Base-by-base conservation (phyloP, 2,329 filamentous ascomycete genomes). In the Claviceps digitariae region DNA sequence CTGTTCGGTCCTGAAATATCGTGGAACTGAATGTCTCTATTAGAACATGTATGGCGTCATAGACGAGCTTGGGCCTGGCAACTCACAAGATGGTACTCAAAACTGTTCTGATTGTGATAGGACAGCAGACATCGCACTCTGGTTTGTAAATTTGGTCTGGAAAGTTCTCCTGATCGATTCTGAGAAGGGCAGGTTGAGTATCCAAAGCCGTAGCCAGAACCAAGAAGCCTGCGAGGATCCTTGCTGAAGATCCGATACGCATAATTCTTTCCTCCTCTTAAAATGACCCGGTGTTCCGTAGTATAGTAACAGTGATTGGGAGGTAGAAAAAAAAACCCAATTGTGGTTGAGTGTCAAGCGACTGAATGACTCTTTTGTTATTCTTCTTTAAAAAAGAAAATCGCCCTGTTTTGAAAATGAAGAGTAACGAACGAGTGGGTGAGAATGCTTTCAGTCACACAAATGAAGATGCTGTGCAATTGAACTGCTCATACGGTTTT, bases 1-100 rank as follows among this genome's bases (percentile, higher is more conserved):
- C 56, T 23, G 52, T 53, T 23, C 45, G 52, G 27, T 57, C 54
- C 12, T 15, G 23, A 36, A 41, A 52, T 34, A 56, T 48, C 6
- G 54, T 55, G 38, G 51, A 44, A 25, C 54, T 55, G n/a, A n/a
- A 21, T 20, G n/a, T 10, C 41, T 36, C 3, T 15, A n/a, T 51
- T 36, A 51, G 40, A 44, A 34, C 4, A 8, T 12, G 38, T 2
- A 8, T 12, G 38, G 5, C 29, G 20, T 27, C 29, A 20, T 36
- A 2, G 29, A 25, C 4, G 2, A 47, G 12, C 12, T 46, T 13
- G 25, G 17, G n/a, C 21, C n/a, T 21, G 21, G 9, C 23, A 23
- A 49, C 53, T 54, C 46, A 55, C 54, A 29, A 36, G 27, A 55
- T 40, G 20, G 34, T 55, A 8, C 31, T 49, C 6, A 53, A 36